Evolutionary conservation across 2,329 filamentous ascomycete species (phyloP), one percentile per base, ranked within the genome.

Genomic region (Colletotrichum sp.): DNA sequence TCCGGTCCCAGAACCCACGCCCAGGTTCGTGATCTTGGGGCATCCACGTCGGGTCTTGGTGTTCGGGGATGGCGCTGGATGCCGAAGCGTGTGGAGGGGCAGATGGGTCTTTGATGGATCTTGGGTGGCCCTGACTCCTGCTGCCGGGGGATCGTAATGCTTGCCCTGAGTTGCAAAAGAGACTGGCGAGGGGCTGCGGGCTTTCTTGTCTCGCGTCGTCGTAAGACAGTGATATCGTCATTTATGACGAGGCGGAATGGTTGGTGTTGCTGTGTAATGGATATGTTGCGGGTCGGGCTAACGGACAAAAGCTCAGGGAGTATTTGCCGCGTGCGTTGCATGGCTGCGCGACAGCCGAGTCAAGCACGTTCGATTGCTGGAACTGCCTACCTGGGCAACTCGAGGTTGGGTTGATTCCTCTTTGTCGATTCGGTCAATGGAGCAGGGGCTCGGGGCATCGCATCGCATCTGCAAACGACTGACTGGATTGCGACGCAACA

Each of bases 141-240:
- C 36, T 69, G 32, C 64, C 55, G 70, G 52, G 38, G 32, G 30
- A 32, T 65, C n/a, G 24, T 12, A 69, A 36, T 63, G 32, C 38
- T 43, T 43, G 38, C 38, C 58, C 71, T 32, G 59, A n/a, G 59
- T 36, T 24, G 58, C 38, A 38, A 55, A 43, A 70, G 34, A 58
- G 67, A 28, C 24, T 26, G 38, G 71, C 48, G 48, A 74, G 26
- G 8, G 30, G 32, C 58, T 71, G 59, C 59, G 68, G 66, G 59
- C 59, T 38, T 43, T 16, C 28, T 43, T 59, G 71, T 74, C 67
- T 64, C 28, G 67, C 58, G 18, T 43, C 18, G 21, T 43, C 34
- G 59, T 36, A 65, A 71, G 71, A 71, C 67, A 65, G 38, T 62
- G n/a, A 43, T 32, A 64, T 69, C 43, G 71, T 74, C 71, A 74